phyloP scores from a whole-genome alignment of 495 filamentous ascomycete species.

The Lepidopterella palustris region DNA sequence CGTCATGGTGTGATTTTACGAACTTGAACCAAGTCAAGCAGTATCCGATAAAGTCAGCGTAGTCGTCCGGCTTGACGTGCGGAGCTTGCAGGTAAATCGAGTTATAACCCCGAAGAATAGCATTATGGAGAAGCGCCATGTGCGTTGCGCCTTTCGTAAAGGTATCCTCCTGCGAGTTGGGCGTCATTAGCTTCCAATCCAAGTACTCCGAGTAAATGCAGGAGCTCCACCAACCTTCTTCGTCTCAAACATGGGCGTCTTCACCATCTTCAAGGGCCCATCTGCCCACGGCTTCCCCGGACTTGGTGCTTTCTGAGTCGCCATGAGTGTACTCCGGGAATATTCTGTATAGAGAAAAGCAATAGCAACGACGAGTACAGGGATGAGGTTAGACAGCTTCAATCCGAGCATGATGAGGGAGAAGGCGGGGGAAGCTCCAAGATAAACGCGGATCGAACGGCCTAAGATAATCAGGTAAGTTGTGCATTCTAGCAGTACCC shows the following conservation, averaged over 20 bases:
- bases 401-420: not conserved
- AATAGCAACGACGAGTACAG: not conserved
- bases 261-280: slow-evolving; percentile 15
- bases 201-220: not conserved
- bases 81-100: slow-evolving; percentile 48
- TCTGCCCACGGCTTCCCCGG: slow-evolving; percentile 22
- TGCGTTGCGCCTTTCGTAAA: slow-evolving; percentile 43
- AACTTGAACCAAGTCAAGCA: slow-evolving; percentile 46
- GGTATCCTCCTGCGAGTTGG: slow-evolving; percentile 15
- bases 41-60: slow-evolving; percentile 48
- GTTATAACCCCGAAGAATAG: slow-evolving; percentile 54
- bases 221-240: slow-evolving; percentile 9
- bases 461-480: not conserved
- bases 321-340: not conserved
- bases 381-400: not conserved
- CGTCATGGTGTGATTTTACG: slow-evolving; percentile 49
- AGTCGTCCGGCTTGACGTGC: slow-evolving; percentile 30
- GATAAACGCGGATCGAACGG: not conserved
- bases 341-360: not conserved
- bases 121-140: slow-evolving; percentile 55
- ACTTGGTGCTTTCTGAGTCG: slow-evolving; percentile 5
- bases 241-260: slow-evolving; percentile 18
- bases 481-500: not conserved
- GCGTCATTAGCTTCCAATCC: not conserved
- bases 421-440: not conserved